A percentile compares a stretch with the other conserved stretches of the same genome.
Conservation (phyloP, 306 rosid genomes). For the Erythrophleum fordii region DNA sequence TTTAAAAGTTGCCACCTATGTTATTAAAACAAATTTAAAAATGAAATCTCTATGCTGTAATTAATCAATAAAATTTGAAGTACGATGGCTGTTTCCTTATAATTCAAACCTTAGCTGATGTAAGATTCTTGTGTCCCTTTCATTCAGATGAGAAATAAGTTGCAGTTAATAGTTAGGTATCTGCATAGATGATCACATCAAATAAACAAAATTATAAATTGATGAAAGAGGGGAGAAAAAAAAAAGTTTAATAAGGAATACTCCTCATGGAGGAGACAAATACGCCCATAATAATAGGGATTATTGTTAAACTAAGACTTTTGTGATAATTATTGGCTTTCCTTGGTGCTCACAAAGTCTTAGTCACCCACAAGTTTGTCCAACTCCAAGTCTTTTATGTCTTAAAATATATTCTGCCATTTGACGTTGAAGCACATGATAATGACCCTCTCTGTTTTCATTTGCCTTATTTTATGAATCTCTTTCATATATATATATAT, state of each 20-base stretch:
- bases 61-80: neutral
- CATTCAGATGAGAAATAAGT: constrained; percentile 13
- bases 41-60: neutral
- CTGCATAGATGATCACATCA: constrained; percentile 20
- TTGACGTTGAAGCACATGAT: constrained; percentile 33
- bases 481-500: no score
- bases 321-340: neutral
- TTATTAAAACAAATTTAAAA: no score
- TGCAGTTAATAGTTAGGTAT: neutral
- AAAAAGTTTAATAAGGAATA: no score
- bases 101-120: neutral
- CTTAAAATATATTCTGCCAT: constrained; percentile 27
- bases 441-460: constrained; percentile 25
- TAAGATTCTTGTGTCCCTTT: constrained; percentile 26
- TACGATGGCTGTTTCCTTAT: neutral
- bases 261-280: constrained; percentile 1
- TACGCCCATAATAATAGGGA: constrained; percentile 11
- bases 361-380: constrained; percentile 16
- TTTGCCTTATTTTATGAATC: neutral
- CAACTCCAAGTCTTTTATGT: neutral
- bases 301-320: constrained; percentile 28
- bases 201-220: neutral
- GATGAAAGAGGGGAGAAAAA: no score
- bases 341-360: constrained; percentile 18
- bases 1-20: no score